Percentiles rank a stretch among this genome's conserved stretches.
Conservation (phyloP, 2,329 filamentous ascomycete species). For the Drechslerella stenobrocha region DNA sequence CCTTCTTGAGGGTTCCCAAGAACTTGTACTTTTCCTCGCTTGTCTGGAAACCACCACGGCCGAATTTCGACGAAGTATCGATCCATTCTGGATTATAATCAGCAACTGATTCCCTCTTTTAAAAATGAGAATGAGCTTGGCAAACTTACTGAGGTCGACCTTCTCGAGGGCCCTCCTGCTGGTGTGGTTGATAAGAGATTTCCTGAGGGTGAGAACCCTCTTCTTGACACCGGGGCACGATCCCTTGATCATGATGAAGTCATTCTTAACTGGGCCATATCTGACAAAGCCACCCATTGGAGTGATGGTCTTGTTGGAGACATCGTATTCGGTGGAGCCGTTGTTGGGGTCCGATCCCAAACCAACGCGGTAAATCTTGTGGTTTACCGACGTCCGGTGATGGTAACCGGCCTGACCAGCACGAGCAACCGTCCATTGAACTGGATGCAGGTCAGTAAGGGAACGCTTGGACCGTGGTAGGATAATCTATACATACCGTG, state of each 20-base stretch:
- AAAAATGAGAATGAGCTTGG: background rate
- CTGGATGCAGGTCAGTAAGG: slow-evolving; percentile 8
- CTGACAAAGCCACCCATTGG: slow-evolving; percentile 95
- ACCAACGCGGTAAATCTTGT: slow-evolving; percentile 99
- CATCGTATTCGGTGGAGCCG: slow-evolving; percentile 90
- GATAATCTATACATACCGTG: slow-evolving; percentile 67
- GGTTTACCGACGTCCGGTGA: slow-evolving; percentile 99
- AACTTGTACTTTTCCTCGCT: slow-evolving; percentile 96
- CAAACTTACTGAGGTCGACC: slow-evolving; percentile 75
- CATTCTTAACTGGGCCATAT: slow-evolving; percentile 99
- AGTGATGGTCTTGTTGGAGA: slow-evolving; percentile 95
- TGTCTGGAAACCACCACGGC: slow-evolving; percentile 99
- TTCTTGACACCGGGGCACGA: slow-evolving; percentile 98
- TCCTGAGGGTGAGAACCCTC: slow-evolving; percentile 97
- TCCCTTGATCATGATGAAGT: slow-evolving; percentile 97
- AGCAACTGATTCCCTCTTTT: slow-evolving; percentile 4
- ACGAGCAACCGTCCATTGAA: slow-evolving; percentile 79
- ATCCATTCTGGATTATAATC: slow-evolving; percentile 73
- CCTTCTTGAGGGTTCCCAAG: slow-evolving; percentile 99
- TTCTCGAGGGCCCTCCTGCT: slow-evolving; percentile 96
- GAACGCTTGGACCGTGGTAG: background rate
- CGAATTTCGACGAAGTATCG: slow-evolving; percentile 99
- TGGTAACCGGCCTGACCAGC: slow-evolving; percentile 99
- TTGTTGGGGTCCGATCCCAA: slow-evolving; percentile 88
- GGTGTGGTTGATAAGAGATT: slow-evolving; percentile 97